These are phyloP conservation scores for Protomyces inundatus DNA, from an alignment of 1,139 yeast genomes.

Conservation along the genomic window DNA sequence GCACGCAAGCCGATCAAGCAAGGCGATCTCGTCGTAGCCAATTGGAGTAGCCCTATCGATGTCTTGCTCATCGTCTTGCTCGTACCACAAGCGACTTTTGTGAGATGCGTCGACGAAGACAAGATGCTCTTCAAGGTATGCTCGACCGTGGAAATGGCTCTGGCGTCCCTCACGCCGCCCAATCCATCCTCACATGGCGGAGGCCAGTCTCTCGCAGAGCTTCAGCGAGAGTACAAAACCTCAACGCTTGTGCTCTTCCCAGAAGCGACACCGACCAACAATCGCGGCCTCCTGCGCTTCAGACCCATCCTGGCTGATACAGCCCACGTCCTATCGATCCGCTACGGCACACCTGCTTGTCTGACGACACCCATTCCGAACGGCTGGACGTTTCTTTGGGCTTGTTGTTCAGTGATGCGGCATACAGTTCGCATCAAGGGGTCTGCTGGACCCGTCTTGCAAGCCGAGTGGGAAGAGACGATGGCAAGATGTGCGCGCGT, in stretches of 20 bases:
- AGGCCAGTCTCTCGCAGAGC: neutral
- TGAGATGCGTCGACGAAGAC: neutral
- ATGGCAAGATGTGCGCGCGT: constrained; percentile 18
- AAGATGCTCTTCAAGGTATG: constrained; percentile 20
- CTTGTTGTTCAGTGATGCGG: constrained; percentile 3
- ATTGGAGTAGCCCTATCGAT: constrained; percentile 18
- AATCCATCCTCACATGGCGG: no score
- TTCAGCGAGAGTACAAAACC: neutral
- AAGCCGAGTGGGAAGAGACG: constrained; percentile 11
- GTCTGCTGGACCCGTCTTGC: constrained; percentile 1
- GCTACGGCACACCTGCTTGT: constrained; percentile 12
- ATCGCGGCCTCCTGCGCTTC: constrained; percentile 23
- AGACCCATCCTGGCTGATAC: constrained; percentile 14
- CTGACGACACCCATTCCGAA: constrained; percentile 25
- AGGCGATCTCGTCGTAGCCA: constrained; percentile 8
- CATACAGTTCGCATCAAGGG: constrained; percentile 21
- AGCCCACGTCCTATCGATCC: constrained; percentile 14
- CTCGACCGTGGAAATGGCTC: neutral
- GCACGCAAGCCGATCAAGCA: neutral
- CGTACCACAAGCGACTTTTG: constrained; percentile 11
- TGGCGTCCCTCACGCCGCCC: neutral
- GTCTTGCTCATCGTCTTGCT: constrained; percentile 5
- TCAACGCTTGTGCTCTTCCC: constrained; percentile 10
- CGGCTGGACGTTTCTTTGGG: constrained; percentile 5
- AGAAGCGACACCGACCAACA: constrained; percentile 24